Conservation (phyloP, 1,139 yeast genomes). For the Hemisphaericaspora subhashii region DNA sequence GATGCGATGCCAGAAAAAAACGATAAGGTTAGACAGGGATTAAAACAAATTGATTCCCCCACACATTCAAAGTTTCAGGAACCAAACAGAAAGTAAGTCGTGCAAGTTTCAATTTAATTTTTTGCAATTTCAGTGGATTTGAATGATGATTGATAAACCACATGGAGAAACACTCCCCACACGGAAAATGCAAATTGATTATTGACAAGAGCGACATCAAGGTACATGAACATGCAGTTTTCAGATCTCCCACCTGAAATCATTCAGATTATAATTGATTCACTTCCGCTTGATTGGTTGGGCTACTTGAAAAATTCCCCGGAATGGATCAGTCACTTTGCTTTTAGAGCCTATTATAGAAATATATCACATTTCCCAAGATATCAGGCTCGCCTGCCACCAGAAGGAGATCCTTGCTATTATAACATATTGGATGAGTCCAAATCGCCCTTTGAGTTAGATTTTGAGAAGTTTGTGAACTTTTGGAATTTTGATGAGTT, state of each 20-base stretch:
- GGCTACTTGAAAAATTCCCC: neutral
- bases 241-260: constrained; percentile 2
- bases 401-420: neutral
- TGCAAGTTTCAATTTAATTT: too few relatives aligned
- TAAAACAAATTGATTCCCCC: neutral
- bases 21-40: too few relatives aligned
- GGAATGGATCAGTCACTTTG: neutral
- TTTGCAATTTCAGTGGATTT: too few relatives aligned
- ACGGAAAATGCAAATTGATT: too few relatives aligned
- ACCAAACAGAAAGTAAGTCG: too few relatives aligned
- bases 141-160: too few relatives aligned
- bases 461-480: neutral
- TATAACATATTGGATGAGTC: neutral
- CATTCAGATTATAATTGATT: neutral
- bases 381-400: neutral
- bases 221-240: neutral
- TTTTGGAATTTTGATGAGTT: constrained; percentile 1
- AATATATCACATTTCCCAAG: neutral
- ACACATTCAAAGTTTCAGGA: too few relatives aligned
- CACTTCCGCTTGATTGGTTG: neutral
- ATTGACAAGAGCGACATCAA: too few relatives aligned
- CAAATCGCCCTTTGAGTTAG: neutral
- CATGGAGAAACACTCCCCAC: too few relatives aligned
- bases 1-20: too few relatives aligned
- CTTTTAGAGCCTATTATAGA: neutral